These are phyloP conservation scores for Cladosporium phlei DNA, from an alignment of 2,329 filamentous ascomycete species.

Conservation along the genomic window DNA sequence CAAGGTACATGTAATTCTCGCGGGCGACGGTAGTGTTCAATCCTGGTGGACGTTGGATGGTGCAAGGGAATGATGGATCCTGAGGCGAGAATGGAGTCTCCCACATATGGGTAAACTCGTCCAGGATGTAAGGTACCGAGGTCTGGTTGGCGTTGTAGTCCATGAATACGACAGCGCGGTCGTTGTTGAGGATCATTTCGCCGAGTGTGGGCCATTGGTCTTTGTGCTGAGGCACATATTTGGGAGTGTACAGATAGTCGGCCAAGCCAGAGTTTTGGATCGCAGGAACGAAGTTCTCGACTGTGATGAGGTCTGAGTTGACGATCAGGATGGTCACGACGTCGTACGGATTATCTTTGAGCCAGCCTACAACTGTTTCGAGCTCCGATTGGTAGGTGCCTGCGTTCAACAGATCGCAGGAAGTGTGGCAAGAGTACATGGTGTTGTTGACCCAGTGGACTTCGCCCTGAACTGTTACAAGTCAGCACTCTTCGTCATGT, in stretches of 20 bases:
- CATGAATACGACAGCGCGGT: slow-evolving; percentile 74
- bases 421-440: slow-evolving; percentile 77
- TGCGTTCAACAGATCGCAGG: slow-evolving; percentile 74
- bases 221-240: slow-evolving; percentile 63
- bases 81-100: slow-evolving; percentile 81
- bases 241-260: slow-evolving; percentile 68
- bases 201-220: slow-evolving; percentile 79
- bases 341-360: slow-evolving; percentile 72
- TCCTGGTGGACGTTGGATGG: slow-evolving; percentile 67
- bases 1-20: slow-evolving; percentile 66
- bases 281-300: slow-evolving; percentile 60
- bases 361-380: slow-evolving; percentile 64
- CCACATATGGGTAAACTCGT: slow-evolving; percentile 85
- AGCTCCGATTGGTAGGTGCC: slow-evolving; percentile 75
- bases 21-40: slow-evolving; percentile 50
- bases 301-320: slow-evolving; percentile 68
- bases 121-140: slow-evolving; percentile 74
- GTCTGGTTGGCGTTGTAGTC: slow-evolving; percentile 80
- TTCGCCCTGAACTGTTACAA: slow-evolving; percentile 53
- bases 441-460: slow-evolving; percentile 53
- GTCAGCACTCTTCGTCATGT: background rate
- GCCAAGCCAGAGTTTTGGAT: slow-evolving; percentile 68
- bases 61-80: slow-evolving; percentile 68
- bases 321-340: slow-evolving; percentile 82
- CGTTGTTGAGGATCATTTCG: slow-evolving; percentile 62